These are phyloP conservation scores for Clathrospora elynae DNA, from an alignment of 2,329 filamentous ascomycete species.

Conservation along the genomic window DNA sequence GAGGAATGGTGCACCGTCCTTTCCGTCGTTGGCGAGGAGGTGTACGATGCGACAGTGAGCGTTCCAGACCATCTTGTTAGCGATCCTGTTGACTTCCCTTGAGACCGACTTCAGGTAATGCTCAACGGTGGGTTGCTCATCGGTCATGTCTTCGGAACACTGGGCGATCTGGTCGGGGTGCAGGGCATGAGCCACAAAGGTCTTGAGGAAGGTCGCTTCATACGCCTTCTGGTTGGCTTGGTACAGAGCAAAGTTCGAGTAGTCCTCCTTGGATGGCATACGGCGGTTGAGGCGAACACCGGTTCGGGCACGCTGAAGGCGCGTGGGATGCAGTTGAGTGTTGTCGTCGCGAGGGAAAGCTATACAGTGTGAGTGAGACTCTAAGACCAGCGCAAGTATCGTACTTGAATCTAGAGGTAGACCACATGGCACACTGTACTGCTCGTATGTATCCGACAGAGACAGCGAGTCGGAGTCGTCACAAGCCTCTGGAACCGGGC, in stretches of 20 bases:
- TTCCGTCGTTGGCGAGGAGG: conserved; percentile 25
- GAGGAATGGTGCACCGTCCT: conserved; percentile 24
- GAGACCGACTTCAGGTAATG: conserved; percentile 24
- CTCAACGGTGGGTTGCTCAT: conserved; percentile 5
- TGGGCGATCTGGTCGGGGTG: conserved; percentile 20
- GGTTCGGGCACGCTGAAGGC: conserved; percentile 9
- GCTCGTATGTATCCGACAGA: conserved; percentile 1
- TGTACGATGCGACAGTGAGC: conserved; percentile 26
- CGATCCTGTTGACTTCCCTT: conserved; percentile 22
- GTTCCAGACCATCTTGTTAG: conserved; percentile 33
- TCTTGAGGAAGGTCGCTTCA: conserved; percentile 30
- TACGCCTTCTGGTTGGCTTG: conserved; percentile 36
- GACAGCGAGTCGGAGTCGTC: background rate
- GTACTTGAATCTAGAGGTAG: conserved; percentile 17
- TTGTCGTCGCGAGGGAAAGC: background rate
- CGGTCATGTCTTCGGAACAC: conserved; percentile 9
- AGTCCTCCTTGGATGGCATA: conserved; percentile 23
- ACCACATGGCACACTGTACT: conserved; percentile 3
- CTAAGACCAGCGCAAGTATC: background rate
- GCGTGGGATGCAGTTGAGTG: conserved; percentile 1
- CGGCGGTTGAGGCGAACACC: conserved; percentile 17
- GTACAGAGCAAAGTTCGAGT: conserved; percentile 28
- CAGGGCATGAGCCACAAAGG: conserved; percentile 29
- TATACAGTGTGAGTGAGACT: background rate
- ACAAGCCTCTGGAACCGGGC: background rate